phyloP scores from a whole-genome alignment of 768 basidiomycete species.

The Leucogyrophana mollusca region DNA sequence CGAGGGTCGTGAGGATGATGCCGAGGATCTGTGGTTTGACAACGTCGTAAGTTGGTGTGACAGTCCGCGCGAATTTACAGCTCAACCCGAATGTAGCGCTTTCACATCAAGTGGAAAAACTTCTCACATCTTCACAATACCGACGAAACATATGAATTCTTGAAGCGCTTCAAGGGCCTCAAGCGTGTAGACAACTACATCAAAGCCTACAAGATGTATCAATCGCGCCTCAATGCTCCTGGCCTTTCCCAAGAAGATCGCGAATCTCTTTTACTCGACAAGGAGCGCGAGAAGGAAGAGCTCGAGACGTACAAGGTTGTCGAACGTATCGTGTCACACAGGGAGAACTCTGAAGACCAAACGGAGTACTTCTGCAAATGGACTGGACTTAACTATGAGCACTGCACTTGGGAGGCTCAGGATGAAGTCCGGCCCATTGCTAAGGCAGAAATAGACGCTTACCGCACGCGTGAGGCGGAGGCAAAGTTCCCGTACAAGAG shows the following conservation, averaged over 20 bases:
- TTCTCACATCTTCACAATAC: slow-evolving; percentile 99
- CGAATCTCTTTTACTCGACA: slow-evolving; percentile 86
- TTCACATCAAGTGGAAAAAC: slow-evolving; percentile 99
- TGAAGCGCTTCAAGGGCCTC: slow-evolving; percentile 92
- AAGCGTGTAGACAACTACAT: slow-evolving; percentile 99
- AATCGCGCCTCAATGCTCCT: slow-evolving; percentile 60
- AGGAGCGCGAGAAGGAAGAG: slow-evolving; percentile 89
- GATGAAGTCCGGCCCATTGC: slow-evolving; percentile 80
- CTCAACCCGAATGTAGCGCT: slow-evolving; percentile 57
- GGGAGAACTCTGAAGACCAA: slow-evolving; percentile 55
- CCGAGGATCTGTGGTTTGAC: slow-evolving; percentile 80
- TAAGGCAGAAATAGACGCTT: slow-evolving; percentile 76
- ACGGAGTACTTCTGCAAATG: slow-evolving; percentile 97
- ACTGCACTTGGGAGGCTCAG: slow-evolving; percentile 92
- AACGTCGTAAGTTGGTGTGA: slow-evolving; percentile 65
- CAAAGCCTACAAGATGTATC: slow-evolving; percentile 80
- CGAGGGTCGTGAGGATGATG: slow-evolving; percentile 73
- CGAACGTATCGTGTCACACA: slow-evolving; percentile 84
- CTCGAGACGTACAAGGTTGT: slow-evolving; percentile 88
- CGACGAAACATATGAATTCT: slow-evolving; percentile 96
- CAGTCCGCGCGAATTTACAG: slow-evolving; percentile 5
- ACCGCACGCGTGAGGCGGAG: slow-evolving; percentile 71
- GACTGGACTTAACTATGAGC: slow-evolving; percentile 88
- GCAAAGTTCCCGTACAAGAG: slow-evolving; percentile 88
- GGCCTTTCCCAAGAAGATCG: slow-evolving; percentile 81